A percentile compares a stretch with the other conserved stretches of the same genome.
Conservation (phyloP, 129 eudicot species). For the Heracleum sosnowskyi region DNA sequence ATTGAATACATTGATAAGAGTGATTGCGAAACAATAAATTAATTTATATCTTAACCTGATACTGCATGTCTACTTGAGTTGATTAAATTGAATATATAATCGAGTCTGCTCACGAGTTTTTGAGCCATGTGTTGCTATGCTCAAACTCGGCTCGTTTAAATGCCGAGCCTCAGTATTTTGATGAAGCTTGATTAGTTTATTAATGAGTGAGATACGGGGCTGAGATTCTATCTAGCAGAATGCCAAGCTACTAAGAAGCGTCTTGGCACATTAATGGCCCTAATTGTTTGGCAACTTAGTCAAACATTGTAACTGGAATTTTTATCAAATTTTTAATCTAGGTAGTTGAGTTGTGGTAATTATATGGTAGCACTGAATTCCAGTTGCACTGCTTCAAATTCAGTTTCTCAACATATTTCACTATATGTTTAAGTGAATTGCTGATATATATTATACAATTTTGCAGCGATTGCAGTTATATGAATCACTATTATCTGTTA, state of each 20-base stretch:
- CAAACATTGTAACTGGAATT: not conserved
- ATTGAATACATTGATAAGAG: not conserved
- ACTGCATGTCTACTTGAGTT: too few relatives aligned
- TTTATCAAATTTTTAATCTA: not conserved
- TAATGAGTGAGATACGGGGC: not conserved
- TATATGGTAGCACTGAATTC: not conserved
- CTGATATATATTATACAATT: not conserved
- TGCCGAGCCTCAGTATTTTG: not conserved
- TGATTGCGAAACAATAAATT: not conserved
- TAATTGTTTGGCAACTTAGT: not conserved
- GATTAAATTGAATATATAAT: too few relatives aligned
- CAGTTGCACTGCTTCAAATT: not conserved
- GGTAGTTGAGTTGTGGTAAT: not conserved
- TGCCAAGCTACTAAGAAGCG: not conserved
- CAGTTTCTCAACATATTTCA: not conserved
- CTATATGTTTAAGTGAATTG: not conserved
- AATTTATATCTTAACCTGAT: too few relatives aligned
- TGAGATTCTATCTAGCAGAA: not conserved
- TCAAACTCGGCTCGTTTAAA: not conserved
- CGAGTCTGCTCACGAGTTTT: not conserved
- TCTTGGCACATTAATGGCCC: not conserved
- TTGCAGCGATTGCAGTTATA: not conserved
- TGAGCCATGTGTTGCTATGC: not conserved
- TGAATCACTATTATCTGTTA: not conserved
- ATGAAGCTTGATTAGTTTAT: not conserved